Evolutionary conservation across 1,284 basidiomycete genomes (phyloP), one percentile per base, ranked within the genome.

Genomic region (Moesziomyces parantarcticus): DNA sequence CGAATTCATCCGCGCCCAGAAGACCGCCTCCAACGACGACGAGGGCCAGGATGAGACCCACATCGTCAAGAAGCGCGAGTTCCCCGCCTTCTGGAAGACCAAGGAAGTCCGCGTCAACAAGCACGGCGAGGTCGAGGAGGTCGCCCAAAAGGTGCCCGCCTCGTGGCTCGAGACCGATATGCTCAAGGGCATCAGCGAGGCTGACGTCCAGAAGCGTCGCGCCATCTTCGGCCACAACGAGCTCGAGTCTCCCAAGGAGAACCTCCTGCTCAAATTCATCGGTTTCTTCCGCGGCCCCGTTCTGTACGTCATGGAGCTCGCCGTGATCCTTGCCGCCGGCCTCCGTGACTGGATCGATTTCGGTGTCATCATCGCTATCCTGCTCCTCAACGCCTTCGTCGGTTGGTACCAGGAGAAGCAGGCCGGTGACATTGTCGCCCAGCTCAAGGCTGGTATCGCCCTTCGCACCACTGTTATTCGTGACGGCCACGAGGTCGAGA

Each of bases 371-470:
- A 85, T 85, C 58, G 77, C 82, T 73, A 76, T 70, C 44, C 56
- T 77, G 47, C 59, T 85, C 50, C 80, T 86, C 68, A 88, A 88
- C 84, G 87, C 88, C 45, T 84, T 86, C 58, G 87, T 88, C 69
- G 87, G 87, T 54, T 88, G 88, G 87, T 88, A 88, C 79, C 76
- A 88, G 77, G 88, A 88, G 76, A 88, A 88, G 85, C 81, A 84
- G 84, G 84, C 86, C 40, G 86, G 86, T 56, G 86, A 87, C 78
- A 87, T 87, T 76, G 86, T 87, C 63, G 86, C 86, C 45, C 85
- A 88, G 77, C 87, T 88, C 71, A 88, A 88, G 82, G 87, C 87
- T 39, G 87, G 87, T 70, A 88, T 88, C 63, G 87, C 88, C 6
- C 82, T 88, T 58, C 86, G 86, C 59, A 80, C 86, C 23, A 81